Conservation (phyloP, 192 early-diverging fungal species). For the Coemansia aciculifera region DNA sequence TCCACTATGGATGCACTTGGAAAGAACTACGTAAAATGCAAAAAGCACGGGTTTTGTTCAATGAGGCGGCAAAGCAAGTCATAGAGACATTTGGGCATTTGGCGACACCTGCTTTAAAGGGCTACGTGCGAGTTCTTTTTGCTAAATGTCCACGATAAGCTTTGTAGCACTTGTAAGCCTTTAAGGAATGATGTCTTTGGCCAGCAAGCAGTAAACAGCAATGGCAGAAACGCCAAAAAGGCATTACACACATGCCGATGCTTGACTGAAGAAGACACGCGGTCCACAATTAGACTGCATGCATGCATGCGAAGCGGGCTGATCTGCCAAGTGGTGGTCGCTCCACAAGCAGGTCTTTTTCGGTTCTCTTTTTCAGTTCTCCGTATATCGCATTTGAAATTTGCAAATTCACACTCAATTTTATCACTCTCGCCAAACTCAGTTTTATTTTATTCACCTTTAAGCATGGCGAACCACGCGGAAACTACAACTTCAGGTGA, state of each 20-base stretch:
- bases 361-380: constrained; percentile 15
- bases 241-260: neutral
- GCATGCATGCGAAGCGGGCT: neutral
- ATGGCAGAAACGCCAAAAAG: neutral
- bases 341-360: neutral
- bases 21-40: neutral
- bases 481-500: neutral
- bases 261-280: neutral
- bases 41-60: neutral
- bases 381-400: neutral
- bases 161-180: neutral
- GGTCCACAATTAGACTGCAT: neutral
- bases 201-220: neutral
- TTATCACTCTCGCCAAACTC: neutral
- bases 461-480: neutral
- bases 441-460: neutral
- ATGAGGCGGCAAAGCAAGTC: neutral
- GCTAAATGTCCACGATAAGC: neutral
- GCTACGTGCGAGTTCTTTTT: neutral
- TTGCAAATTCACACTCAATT: constrained; percentile 5
- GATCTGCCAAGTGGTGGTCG: neutral
- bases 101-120: neutral
- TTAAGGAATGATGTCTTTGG: neutral
- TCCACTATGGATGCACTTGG: neutral
- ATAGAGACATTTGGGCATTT: neutral